Conservation (phyloP, 1,284 basidiomycete species). For the Cryptococcus sp. region DNA sequence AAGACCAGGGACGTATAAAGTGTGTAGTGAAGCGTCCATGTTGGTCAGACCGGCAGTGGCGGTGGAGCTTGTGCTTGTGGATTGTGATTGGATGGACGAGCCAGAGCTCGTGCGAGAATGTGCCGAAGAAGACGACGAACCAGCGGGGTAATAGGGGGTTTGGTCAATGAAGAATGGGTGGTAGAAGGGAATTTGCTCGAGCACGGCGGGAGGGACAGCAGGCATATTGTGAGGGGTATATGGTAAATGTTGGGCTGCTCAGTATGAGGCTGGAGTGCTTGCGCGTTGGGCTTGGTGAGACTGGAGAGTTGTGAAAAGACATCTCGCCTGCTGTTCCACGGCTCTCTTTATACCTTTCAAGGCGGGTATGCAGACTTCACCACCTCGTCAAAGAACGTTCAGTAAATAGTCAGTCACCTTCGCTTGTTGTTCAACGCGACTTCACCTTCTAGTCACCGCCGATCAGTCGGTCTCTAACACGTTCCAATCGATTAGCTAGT, state of each 20-base stretch:
- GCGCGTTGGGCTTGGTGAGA: neutral
- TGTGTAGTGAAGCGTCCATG: too few species aligned
- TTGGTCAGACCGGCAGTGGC: too few species aligned
- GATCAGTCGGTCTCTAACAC: too few species aligned
- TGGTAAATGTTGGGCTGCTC: neutral
- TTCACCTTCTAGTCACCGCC: too few species aligned
- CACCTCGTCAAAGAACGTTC: constrained; percentile 5
- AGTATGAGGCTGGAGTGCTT: neutral
- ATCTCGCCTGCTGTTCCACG: too few species aligned
- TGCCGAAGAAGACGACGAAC: neutral
- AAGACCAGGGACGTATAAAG: too few species aligned
- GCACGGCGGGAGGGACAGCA: too few species aligned
- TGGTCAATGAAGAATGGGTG: constrained; percentile 35
- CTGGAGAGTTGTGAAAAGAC: neutral
- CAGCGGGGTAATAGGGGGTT: constrained; percentile 16
- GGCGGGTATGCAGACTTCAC: constrained; percentile 1
- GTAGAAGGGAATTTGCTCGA: constrained; percentile 2
- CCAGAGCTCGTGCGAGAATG: constrained; percentile 8
- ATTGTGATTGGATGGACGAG: neutral
- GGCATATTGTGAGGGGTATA: neutral
- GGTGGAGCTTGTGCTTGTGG: constrained; percentile 1
- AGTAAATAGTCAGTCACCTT: too few species aligned
- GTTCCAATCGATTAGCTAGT: too few species aligned
- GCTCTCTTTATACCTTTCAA: constrained; percentile 4
- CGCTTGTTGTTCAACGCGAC: too few species aligned